Evolutionary conservation across 140 eudicot species (phyloP), one percentile per base, ranked within the genome.

Genomic region (Flaveria floridana): DNA sequence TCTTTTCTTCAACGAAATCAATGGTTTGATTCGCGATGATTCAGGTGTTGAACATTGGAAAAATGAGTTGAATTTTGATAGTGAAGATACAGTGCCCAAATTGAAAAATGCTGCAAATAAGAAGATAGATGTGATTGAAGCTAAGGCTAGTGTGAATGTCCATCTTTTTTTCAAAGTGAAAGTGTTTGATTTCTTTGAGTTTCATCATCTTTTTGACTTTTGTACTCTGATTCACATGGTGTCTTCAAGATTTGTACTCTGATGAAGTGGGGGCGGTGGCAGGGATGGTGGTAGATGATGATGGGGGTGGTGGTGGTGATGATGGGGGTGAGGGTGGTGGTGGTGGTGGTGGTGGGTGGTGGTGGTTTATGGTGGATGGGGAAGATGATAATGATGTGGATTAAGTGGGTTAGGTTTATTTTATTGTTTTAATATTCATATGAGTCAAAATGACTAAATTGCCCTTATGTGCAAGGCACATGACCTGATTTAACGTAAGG

Each of bases 91-190:
- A 1, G 82, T 76, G 16, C 91, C 90, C 83, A 91, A 65, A 72
- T 89, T 91, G 79, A 91, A 85, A 28, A 80, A 77, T 28, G 95
- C 81, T n/a, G 87, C 96, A 7, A 87, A 19, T 20, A 91, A 73
- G 78, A 85, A 85, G 16, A 87, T 11, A 14, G 84, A 85, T 55
- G 87, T 44, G 11, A 87, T 59, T 3, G 86, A 91, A 56, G 80
- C 83, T 62, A 89, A 51, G 7, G 85, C 87, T 41, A 91, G 81
- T 10, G 96, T 88, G 74, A 89, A 82, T n/a, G 82, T 81, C 96
- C 97, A 91, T 79, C 78, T 21, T 85, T 80, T 80, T 89, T 77
- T 91, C 96, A 81, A 87, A 57, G 72, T 81, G 83, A 57, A 85
- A 12, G 69, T 79, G 58, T 68, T 85, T 86, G 70, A 82, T 65